Evolutionary conservation across 2,329 filamentous ascomycete species (phyloP).

Genomic region (Cercospora brassicicola): DNA sequence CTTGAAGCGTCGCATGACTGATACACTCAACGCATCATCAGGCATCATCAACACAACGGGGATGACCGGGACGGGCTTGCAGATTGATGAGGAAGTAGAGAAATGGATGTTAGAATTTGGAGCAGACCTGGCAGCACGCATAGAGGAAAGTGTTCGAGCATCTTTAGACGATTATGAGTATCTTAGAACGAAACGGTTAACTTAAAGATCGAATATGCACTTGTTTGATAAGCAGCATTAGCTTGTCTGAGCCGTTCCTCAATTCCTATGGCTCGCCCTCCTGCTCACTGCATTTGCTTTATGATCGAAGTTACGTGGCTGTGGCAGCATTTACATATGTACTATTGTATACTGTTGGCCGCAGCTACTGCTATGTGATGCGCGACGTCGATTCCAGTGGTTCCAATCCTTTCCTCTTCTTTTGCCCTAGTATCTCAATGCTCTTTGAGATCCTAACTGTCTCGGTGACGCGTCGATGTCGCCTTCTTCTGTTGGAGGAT

Average conservation of each 20-base stretch:
- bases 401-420: too few species aligned
- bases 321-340: too few species aligned
- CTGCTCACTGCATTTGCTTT: neutral
- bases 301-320: too few species aligned
- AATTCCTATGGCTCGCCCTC: neutral
- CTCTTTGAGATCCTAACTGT: too few species aligned
- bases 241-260: neutral
- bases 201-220: neutral
- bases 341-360: too few species aligned
- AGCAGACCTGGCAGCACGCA: neutral
- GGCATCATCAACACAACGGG: neutral
- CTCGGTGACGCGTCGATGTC: too few species aligned
- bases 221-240: too few species aligned
- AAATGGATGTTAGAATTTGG: neutral
- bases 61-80: neutral
- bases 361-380: too few species aligned
- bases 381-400: too few species aligned
- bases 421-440: too few species aligned
- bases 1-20: neutral
- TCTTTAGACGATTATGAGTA: neutral
- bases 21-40: neutral
- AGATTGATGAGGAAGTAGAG: neutral
- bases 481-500: too few species aligned
- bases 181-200: neutral
- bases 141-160: neutral